Conservation (phyloP, 192 early-diverging fungal genomes). For the Backusella luteola region DNA sequence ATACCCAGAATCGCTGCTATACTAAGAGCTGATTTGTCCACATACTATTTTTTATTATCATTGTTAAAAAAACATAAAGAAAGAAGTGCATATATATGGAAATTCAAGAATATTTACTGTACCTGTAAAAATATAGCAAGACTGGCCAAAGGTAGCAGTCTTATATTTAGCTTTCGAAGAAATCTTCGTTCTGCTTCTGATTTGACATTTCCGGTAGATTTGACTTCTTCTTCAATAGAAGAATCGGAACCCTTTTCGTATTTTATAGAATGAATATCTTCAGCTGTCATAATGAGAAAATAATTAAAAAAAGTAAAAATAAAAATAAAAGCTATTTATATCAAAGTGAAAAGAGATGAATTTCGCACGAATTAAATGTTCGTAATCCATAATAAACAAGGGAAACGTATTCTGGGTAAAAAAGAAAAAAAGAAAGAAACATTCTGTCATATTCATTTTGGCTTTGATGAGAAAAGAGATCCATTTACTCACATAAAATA, state of each 20-base stretch:
- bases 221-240: background rate
- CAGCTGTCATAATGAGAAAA: background rate
- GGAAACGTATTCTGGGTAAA: background rate
- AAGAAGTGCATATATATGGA: background rate
- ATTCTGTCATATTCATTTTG: background rate
- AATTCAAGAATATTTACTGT: background rate
- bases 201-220: background rate
- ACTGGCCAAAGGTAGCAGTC: conserved; percentile 16
- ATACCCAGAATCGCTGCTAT: conserved; percentile 19
- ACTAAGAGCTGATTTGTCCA: conserved; percentile 14
- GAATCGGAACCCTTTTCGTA: background rate
- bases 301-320: background rate
- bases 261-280: background rate
- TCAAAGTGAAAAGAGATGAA: background rate
- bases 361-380: conserved; percentile 6
- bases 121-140: conserved; percentile 21
- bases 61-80: conserved; percentile 4
- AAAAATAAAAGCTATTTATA: background rate
- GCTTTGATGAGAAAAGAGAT: background rate
- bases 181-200: conserved; percentile 5
- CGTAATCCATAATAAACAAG: background rate
- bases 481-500: background rate
- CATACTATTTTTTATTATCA: conserved; percentile 4
- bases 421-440: background rate
- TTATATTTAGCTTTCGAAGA: conserved; percentile 16